Evolutionary conservation across 306 rosid species (phyloP), one percentile per base, ranked within the genome.

Genomic region (Corylus heterophylla): DNA sequence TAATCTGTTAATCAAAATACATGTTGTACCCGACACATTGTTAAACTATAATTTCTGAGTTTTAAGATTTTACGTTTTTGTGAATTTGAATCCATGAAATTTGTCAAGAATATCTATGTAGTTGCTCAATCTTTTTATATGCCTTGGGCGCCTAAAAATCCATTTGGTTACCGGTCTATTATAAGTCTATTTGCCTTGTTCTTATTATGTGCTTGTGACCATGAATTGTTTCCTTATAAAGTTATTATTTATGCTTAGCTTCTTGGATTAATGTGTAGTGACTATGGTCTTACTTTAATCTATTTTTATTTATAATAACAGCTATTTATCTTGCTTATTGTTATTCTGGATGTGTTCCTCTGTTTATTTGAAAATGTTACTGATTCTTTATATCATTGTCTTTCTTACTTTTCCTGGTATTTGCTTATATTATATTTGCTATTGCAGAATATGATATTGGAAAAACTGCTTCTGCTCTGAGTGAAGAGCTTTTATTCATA

Each of bases 401-500:
- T 78, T 71, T 79, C 22, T 9, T 69, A 17, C 25, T 27, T 18
- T 39, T 63, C 50, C 48, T 14, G 27, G 31, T 25, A 20, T 74
- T 77, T 78, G 54, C 67, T 31, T 44, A n/a, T 49, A 12, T 75
- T 61, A 67, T 80, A 35, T 76, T 76, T 84, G 12, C 79, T 55
- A 48, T 66, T 76, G 89, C 94, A 95, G 99, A 87, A 74, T 69
- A 59, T 82, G 84, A 84, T 80, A 79, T 80, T 71, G 76, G 86
- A 72, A 71, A 49, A 83, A 68, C 58, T 64, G 71, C 80, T 75
- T 77, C 83, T 84, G 75, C 64, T 78, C 75, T 78, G 78, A 82
- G 88, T 48, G 98, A 93, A 87, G 99, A 95, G 82, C 81, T 89
- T 79, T 82, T 93, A 85, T 90, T 92, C 58, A 82, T 91, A 79